Evolutionary conservation across 345 rosid genomes (phyloP), one percentile per base, ranked within the genome.

Genomic region (Salix suchowensis): DNA sequence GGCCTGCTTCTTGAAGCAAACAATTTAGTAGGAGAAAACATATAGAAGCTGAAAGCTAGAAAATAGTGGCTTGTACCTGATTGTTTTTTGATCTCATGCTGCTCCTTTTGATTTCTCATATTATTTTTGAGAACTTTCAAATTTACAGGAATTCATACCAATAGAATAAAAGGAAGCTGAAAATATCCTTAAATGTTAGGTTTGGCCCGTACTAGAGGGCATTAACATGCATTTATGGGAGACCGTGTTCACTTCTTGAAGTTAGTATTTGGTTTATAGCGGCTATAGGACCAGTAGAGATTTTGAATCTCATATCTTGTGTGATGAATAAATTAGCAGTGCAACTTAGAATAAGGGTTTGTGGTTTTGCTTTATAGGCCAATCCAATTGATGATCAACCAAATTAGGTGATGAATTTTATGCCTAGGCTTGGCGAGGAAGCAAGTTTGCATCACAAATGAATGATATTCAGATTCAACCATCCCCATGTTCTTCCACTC

Each of bases 31-130:
- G 21, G 24, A 61, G n/a, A 58, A 64, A 28, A 48, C 6, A 30
- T 21, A 4, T 26, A 23, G 77, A 65, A 74, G n/a, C 61, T 48
- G 16, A 75, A 48, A 75, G 36, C 55, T 52, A 62, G 71, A 37
- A 34, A 46, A 23, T 10, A 24, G 24, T 32, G 4, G 13, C 28
- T 42, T 64, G 39, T 54, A 54, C n/a, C 14, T 54, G 37, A 24
- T 55, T n/a, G 1, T 2, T 28, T 65, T 46, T 7, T 55, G 0
- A 30, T 10, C 21, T 39, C 30, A 67, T 28, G 24, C 14, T 67
- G 36, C 67, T 12, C 16, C 18, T 14, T 42, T 48, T 73, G 44
- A 67, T 73, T 40, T 11, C 44, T 65, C 66, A 28, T 32, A n/a
- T 64, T 18, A 32, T 23, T 34, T 48, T 34, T 48, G 58, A 58